phyloP scores from a whole-genome alignment of 805 yeast species.

The Ogataea kodamae region DNA sequence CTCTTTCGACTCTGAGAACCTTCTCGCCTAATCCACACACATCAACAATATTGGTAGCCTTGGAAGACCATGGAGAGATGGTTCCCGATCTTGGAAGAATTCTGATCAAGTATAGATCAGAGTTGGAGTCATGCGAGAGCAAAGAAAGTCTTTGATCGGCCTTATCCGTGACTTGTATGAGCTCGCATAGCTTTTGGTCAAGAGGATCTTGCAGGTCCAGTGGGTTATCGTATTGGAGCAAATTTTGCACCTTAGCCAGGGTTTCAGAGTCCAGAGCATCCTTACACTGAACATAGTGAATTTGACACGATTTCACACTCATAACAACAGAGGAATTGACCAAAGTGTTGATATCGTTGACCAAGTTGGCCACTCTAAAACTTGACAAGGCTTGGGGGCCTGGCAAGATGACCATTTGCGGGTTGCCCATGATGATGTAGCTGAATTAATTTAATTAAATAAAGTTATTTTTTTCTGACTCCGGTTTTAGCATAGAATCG shows the following conservation, averaged over 20 bases:
- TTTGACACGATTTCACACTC: constrained; percentile 67
- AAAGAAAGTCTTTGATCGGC: constrained; percentile 12
- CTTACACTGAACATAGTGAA: constrained; percentile 76
- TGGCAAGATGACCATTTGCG: constrained; percentile 52
- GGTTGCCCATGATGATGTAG: constrained; percentile 12
- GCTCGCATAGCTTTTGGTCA: constrained; percentile 19
- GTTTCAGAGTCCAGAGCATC: constrained; percentile 39
- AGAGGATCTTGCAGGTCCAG: constrained; percentile 48
- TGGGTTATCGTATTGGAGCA: constrained; percentile 73
- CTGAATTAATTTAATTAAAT: constrained; percentile 3
- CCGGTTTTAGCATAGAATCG: background rate
- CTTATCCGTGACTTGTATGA: constrained; percentile 30
- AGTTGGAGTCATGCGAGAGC: constrained; percentile 27
- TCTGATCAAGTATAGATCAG: constrained; percentile 58
- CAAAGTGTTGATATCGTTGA: constrained; percentile 67
- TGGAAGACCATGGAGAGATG: constrained; percentile 98
- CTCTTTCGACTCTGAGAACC: constrained; percentile 88
- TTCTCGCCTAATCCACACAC: constrained; percentile 77
- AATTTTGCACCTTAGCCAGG: constrained; percentile 47
- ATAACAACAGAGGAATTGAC: constrained; percentile 65
- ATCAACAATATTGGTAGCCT: constrained; percentile 90
- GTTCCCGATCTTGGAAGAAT: constrained; percentile 93
- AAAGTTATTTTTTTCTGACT: constrained; percentile 3
- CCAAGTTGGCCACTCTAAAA: constrained; percentile 74
- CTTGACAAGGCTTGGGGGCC: constrained; percentile 90